Base-by-base conservation (phyloP, 768 basidiomycete genomes). In the Lentinus brumalis region DNA sequence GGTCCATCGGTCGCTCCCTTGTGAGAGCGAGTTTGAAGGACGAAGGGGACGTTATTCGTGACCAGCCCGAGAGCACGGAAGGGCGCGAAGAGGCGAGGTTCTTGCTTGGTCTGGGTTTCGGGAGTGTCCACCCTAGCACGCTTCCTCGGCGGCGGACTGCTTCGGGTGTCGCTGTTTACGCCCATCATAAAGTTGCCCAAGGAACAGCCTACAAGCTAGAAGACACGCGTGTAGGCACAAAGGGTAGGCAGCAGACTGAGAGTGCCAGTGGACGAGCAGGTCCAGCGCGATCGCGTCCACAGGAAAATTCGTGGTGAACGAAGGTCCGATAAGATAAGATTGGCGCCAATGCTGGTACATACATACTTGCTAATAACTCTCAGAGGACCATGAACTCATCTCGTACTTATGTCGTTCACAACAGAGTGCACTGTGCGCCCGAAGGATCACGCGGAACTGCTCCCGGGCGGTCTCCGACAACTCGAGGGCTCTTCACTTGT, bases 61-160 rank as follows among this genome's bases (percentile, higher is more conserved):
- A 98, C 84, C 59, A 94, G 84, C 30, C 97, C 96, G n/a, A 99
- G 84, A 7, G 95, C 95, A 60, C 97, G 85, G 71, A 98, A 99
- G 4, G 97, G 96, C 5, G 89, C 92, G 71, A 96, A 98, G 44
- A 99, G 72, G 38, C 73, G 73, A 15, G 71, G 70, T n/a, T 70
- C 67, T 40, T 57, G 54, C 16, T 47, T 40, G 26, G 46, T 14
- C 29, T 45, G 53, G 16, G 29, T 38, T n/a, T 56, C 39, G 11
- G 56, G 21, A 14, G 14, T 10, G 45, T 76, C 75, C 65, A 79
- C 77, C 38, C 83, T 77, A 16, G 77, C 75, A 32, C 79, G 78
- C 73, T 86, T 86, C 61, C 82, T 77, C 31, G 83, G 83, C n/a
- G 81, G 83, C 21, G 72, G 71, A 30, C 67, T 71, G 7, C 70